Percentiles rank a stretch among this genome's conserved stretches.
Conservation (phyloP, 2,329 filamentous ascomycete genomes). For the Pseudogymnoascus sp. region DNA sequence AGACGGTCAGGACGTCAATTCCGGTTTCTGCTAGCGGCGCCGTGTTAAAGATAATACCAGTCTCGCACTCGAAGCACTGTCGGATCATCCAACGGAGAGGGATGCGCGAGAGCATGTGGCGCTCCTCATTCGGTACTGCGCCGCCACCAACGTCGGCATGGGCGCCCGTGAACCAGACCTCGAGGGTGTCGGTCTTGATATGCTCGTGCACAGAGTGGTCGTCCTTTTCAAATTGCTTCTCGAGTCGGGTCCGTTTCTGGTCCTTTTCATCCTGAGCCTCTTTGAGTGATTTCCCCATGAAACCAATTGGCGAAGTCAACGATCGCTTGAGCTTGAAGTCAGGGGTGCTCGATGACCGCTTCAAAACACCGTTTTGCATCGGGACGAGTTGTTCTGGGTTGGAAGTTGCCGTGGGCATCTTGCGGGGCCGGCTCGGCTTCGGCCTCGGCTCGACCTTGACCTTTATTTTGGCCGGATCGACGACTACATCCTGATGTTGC, state of each 20-base stretch:
- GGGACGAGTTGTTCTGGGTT: background rate
- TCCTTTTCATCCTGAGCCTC: slow-evolving; percentile 14
- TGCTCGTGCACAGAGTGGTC: slow-evolving; percentile 14
- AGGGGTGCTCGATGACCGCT: slow-evolving; percentile 8
- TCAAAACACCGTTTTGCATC: background rate
- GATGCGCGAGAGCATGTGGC: slow-evolving; percentile 37
- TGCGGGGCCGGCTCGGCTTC: background rate
- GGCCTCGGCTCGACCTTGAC: background rate
- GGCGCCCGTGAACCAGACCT: slow-evolving; percentile 37
- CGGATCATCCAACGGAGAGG: slow-evolving; percentile 41
- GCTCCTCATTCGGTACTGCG: slow-evolving; percentile 33
- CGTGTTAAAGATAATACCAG: slow-evolving; percentile 36
- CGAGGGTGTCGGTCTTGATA: slow-evolving; percentile 36
- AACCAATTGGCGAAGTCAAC: background rate
- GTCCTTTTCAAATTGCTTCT: slow-evolving; percentile 16
- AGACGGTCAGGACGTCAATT: slow-evolving; percentile 35
- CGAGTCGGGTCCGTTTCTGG: slow-evolving; percentile 13
- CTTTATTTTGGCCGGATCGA: slow-evolving; percentile 5
- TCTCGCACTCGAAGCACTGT: slow-evolving; percentile 39
- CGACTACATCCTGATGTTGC: slow-evolving; percentile 26
- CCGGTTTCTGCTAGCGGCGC: slow-evolving; percentile 34
- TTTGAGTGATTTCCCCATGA: background rate
- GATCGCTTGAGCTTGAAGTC: background rate
- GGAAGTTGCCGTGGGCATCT: slow-evolving; percentile 12
- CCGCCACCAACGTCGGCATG: slow-evolving; percentile 40